phyloP scores from a whole-genome alignment of 2,329 filamentous ascomycete species.

The Periconia digitata region DNA sequence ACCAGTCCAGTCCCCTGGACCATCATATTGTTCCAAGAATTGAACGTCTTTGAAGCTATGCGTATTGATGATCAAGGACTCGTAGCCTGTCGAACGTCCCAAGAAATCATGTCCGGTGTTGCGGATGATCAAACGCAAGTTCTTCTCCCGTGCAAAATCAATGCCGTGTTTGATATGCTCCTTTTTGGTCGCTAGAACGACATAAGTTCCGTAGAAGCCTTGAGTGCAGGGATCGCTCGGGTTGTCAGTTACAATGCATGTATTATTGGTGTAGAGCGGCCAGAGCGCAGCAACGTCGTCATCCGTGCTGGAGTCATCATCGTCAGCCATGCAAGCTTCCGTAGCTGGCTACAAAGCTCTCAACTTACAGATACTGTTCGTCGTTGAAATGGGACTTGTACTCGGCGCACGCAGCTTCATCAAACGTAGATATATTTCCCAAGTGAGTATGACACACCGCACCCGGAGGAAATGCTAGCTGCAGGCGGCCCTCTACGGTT shows the following conservation, averaged over 20 bases:
- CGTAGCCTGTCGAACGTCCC: slow-evolving; percentile 38
- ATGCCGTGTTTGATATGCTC: slow-evolving; percentile 37
- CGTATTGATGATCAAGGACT: slow-evolving; percentile 39
- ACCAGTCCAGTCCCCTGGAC: slow-evolving; percentile 36
- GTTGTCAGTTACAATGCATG: slow-evolving; percentile 29
- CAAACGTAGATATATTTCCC: slow-evolving; percentile 25
- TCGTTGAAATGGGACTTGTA: slow-evolving; percentile 27
- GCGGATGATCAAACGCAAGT: slow-evolving; percentile 35
- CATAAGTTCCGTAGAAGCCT: slow-evolving; percentile 37
- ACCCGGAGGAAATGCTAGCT: slow-evolving; percentile 31
- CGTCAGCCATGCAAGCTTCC: slow-evolving; percentile 1
- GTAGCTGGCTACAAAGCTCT: not conserved
- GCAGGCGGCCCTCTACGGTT: slow-evolving; percentile 30
- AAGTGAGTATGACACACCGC: slow-evolving; percentile 31
- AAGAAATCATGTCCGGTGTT: slow-evolving; percentile 43
- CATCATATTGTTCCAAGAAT: slow-evolving; percentile 32
- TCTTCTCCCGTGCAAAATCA: slow-evolving; percentile 35
- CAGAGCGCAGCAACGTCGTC: slow-evolving; percentile 35
- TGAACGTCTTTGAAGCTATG: slow-evolving; percentile 39
- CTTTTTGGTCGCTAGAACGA: slow-evolving; percentile 36
- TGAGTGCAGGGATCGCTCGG: slow-evolving; percentile 29
- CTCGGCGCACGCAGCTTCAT: slow-evolving; percentile 28
- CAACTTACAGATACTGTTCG: slow-evolving; percentile 36
- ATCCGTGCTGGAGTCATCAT: slow-evolving; percentile 29
- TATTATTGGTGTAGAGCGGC: slow-evolving; percentile 39